Conservation (phyloP, 805 yeast species). For the Saturnispora gosingensis region DNA sequence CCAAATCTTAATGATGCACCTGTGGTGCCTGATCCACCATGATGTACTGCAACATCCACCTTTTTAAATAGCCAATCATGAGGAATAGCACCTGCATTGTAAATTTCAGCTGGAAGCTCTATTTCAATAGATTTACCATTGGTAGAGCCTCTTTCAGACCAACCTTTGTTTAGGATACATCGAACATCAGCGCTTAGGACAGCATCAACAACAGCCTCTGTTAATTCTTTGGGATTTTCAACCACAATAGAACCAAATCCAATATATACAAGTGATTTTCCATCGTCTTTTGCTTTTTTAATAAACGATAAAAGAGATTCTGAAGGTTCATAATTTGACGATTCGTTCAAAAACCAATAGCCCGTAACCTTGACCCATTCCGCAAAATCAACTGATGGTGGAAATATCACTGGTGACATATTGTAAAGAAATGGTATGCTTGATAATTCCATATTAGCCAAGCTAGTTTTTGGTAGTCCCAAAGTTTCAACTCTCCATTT, state of each 20-base stretch:
- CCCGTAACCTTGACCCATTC: conserved; percentile 97
- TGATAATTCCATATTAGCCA: conserved; percentile 62
- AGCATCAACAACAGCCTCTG: conserved; percentile 69
- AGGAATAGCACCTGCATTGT: conserved; percentile 64
- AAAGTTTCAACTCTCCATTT: conserved; percentile 72
- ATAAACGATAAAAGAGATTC: conserved; percentile 50
- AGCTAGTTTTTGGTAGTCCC: conserved; percentile 56
- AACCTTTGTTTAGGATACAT: conserved; percentile 86
- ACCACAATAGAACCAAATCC: conserved; percentile 97
- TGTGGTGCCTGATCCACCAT: conserved; percentile 95
- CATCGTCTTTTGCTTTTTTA: conserved; percentile 44
- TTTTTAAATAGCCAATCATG: conserved; percentile 92
- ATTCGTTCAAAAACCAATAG: conserved; percentile 78
- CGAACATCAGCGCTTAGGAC: conserved; percentile 73
- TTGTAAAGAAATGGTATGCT: conserved; percentile 85
- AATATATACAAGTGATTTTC: conserved; percentile 73
- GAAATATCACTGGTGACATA: conserved; percentile 79
- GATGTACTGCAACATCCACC: conserved; percentile 92
- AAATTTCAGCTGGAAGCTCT: conserved; percentile 58
- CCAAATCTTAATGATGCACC: conserved; percentile 87
- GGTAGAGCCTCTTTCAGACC: conserved; percentile 66
- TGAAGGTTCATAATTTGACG: conserved; percentile 47
- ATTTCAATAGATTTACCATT: conserved; percentile 29
- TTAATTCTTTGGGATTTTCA: conserved; percentile 66
- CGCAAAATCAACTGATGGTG: conserved; percentile 87